These are phyloP conservation scores for Aristolochia fimbriata DNA, from an alignment of 164 flowering plant species.

Conservation along the genomic window DNA sequence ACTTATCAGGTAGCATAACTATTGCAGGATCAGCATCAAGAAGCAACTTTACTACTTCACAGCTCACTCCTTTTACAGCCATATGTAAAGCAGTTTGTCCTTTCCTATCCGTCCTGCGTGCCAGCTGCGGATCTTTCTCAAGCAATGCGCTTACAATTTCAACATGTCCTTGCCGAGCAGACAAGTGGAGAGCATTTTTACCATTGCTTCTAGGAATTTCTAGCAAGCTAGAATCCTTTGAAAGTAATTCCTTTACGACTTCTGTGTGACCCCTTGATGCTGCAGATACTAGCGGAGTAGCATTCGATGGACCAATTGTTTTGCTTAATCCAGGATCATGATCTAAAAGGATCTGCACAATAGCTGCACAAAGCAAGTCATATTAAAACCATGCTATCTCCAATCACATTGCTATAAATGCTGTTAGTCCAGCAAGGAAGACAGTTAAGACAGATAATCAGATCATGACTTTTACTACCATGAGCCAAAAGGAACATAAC, in stretches of 20 bases:
- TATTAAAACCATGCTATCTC: neutral
- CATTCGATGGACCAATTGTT: conserved; percentile 52
- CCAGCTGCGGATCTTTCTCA: conserved; percentile 59
- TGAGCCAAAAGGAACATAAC: too few relatives aligned
- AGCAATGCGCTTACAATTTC: conserved; percentile 70
- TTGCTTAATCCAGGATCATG: conserved; percentile 52
- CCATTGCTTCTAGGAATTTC: conserved; percentile 68
- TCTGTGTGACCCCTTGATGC: conserved; percentile 65
- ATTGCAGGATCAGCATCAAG: conserved; percentile 76
- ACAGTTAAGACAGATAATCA: too few relatives aligned
- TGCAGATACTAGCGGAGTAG: conserved; percentile 83
- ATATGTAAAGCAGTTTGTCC: conserved; percentile 85
- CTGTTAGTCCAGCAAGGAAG: too few relatives aligned
- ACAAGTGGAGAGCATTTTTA: conserved; percentile 74
- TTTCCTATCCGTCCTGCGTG: conserved; percentile 73
- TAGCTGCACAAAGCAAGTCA: conserved; percentile 35
- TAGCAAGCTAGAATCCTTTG: conserved; percentile 47
- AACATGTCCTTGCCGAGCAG: conserved; percentile 69
- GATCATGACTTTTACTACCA: too few relatives aligned
- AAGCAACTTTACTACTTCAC: conserved; percentile 64
- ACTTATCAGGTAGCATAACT: conserved; percentile 81
- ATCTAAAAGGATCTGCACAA: conserved; percentile 62
- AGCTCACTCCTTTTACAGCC: conserved; percentile 78
- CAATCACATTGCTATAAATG: too few relatives aligned
- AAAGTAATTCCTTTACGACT: conserved; percentile 55